A percentile compares a stretch with the other conserved stretches of the same genome.
phyloP scores from a whole-genome alignment of 176 grass and related monocot species.

The Musa itinerans region DNA sequence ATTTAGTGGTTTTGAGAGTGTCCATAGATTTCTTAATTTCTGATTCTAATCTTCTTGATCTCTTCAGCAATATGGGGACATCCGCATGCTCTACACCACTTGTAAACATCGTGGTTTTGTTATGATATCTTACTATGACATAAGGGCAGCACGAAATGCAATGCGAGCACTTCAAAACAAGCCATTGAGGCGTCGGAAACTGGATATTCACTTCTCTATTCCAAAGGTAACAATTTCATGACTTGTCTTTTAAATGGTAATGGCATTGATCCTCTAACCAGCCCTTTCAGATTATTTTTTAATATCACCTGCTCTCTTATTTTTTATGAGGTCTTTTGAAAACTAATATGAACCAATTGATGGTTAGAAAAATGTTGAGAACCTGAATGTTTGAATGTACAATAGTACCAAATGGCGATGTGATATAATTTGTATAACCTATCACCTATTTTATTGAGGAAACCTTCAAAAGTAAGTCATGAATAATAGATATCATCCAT shows the following conservation, averaged over 20 bases:
- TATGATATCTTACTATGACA: slow-evolving; percentile 62
- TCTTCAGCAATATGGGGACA: slow-evolving; percentile 59
- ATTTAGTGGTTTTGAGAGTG: slow-evolving; percentile 7
- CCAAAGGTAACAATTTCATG: slow-evolving; percentile 35
- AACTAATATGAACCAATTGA: too few species aligned
- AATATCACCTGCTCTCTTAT: not conserved
- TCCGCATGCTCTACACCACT: slow-evolving; percentile 39
- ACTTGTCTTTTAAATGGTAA: slow-evolving; percentile 5
- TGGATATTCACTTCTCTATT: slow-evolving; percentile 61
- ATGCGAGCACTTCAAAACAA: slow-evolving; percentile 48
- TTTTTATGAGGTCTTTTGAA: too few species aligned
- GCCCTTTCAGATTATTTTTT: not conserved
- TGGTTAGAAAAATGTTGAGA: too few species aligned
- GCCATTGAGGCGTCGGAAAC: slow-evolving; percentile 32
- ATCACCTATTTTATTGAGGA: too few species aligned
- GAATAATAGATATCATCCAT: too few species aligned
- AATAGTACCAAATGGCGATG: too few species aligned
- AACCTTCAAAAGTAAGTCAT: too few species aligned
- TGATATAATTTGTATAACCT: too few species aligned
- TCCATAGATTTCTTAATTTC: slow-evolving; percentile 8
- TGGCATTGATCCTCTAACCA: slow-evolving; percentile 4
- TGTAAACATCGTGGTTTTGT: slow-evolving; percentile 53
- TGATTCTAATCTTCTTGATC: slow-evolving; percentile 14
- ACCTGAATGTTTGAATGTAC: too few species aligned
- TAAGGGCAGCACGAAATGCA: slow-evolving; percentile 41